Percentiles rank a stretch among this genome's conserved stretches.
Evolutionary conservation across 2,329 filamentous ascomycete species (phyloP).

Genomic region (Chaetomiaceae sp.): DNA sequence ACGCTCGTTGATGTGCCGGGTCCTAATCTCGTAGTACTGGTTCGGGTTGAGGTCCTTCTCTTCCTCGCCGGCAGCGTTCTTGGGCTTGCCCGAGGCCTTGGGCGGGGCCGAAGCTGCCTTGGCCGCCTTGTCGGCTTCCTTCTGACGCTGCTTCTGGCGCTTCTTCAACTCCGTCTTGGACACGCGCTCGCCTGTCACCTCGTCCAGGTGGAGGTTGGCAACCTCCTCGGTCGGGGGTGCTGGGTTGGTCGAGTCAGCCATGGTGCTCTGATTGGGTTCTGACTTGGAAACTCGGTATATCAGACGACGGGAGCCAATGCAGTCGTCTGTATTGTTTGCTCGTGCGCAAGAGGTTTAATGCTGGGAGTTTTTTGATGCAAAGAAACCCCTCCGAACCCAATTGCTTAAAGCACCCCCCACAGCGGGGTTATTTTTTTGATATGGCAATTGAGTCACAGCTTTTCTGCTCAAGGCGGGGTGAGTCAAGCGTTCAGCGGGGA

Average conservation of each 20-base stretch:
- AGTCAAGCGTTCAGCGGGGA: constrained; percentile 10
- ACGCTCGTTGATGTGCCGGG: constrained; percentile 66
- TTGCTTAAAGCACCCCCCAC: constrained; percentile 19
- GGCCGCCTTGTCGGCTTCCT: constrained; percentile 82
- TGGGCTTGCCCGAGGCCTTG: constrained; percentile 48
- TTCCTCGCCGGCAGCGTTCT: constrained; percentile 57
- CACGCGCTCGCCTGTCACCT: constrained; percentile 78
- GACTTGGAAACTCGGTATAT: neutral
- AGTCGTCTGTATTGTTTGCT: constrained; percentile 1
- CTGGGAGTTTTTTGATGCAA: constrained; percentile 17
- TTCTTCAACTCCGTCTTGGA: constrained; percentile 93
- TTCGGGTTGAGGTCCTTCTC: constrained; percentile 56
- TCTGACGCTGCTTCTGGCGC: constrained; percentile 84
- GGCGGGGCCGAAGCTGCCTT: constrained; percentile 60
- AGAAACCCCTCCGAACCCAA: constrained; percentile 12
- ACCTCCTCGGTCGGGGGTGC: constrained; percentile 47
- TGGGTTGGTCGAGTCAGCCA: constrained; percentile 27
- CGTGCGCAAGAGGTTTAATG: constrained; percentile 10
- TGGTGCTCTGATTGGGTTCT: constrained; percentile 12
- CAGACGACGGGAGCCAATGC: constrained; percentile 7
- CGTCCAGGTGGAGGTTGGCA: constrained; percentile 78
- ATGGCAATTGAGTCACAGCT: constrained; percentile 11
- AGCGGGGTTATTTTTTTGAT: constrained; percentile 26
- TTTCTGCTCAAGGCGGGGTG: constrained; percentile 16
- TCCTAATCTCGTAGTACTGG: constrained; percentile 93